phyloP scores from a whole-genome alignment of 148 eudicot species.

The Arctostaphylos glauca region DNA sequence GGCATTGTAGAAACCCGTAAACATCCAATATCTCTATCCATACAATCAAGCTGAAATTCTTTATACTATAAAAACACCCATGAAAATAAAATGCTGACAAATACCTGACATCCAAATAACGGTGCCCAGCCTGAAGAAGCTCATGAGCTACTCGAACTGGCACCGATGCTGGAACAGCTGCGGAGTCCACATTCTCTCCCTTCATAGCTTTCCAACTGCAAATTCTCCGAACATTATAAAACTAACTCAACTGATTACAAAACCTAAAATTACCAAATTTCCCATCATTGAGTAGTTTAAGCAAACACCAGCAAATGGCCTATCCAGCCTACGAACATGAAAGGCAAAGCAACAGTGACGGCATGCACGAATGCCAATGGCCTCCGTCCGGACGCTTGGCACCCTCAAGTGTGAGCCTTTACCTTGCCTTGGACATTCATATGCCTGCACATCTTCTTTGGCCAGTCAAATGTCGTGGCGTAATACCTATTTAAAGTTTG shows the following conservation, averaged over 20 bases:
- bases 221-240: neutral
- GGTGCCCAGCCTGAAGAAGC: slow-evolving; percentile 78
- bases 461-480: too few species aligned
- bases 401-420: too few species aligned
- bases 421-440: too few species aligned
- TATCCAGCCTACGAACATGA: too few species aligned
- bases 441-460: too few species aligned
- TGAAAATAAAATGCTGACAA: neutral
- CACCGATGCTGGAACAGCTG: slow-evolving; percentile 51
- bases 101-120: slow-evolving; percentile 81
- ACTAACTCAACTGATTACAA: neutral
- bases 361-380: too few species aligned
- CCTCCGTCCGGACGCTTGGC: too few species aligned
- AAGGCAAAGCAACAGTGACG: too few species aligned
- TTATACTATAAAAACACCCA: neutral
- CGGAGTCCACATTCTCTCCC: slow-evolving; percentile 27
- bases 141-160: slow-evolving; percentile 75
- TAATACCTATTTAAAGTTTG: too few species aligned
- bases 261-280: neutral
- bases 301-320: neutral
- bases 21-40: neutral
- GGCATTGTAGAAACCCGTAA: neutral
- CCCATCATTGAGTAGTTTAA: neutral
- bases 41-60: neutral
- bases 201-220: slow-evolving; percentile 45